Percentiles rank a stretch among this genome's conserved stretches.
These are phyloP conservation scores for Sicyos edulis DNA, from an alignment of 306 rosid genomes.

Conservation along the genomic window DNA sequence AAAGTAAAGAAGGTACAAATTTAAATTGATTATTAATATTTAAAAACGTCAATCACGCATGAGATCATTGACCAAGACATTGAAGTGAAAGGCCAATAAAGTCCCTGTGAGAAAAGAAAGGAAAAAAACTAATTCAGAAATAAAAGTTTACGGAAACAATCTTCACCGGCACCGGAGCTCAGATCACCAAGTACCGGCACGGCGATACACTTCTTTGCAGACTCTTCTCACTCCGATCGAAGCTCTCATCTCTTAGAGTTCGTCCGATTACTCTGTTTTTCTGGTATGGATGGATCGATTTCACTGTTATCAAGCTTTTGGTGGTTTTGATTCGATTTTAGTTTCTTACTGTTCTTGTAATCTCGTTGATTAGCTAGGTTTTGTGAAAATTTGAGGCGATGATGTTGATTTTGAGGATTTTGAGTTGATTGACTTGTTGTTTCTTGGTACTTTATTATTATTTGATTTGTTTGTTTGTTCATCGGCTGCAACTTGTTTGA, in stretches of 20 bases:
- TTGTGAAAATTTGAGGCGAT: slow-evolving; percentile 11
- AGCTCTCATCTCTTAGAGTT: neutral
- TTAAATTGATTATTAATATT: no score
- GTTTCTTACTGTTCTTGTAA: neutral
- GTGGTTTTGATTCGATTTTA: neutral
- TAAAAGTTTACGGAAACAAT: neutral
- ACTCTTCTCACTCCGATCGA: slow-evolving; percentile 2
- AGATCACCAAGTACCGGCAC: slow-evolving; percentile 13
- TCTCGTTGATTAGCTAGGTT: neutral
- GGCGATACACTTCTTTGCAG: neutral
- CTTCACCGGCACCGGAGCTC: slow-evolving; percentile 23
- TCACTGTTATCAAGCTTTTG: neutral
- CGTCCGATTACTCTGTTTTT: slow-evolving; percentile 1
- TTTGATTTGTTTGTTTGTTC: neutral
- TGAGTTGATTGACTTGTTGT: no score
- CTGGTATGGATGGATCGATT: slow-evolving; percentile 15
- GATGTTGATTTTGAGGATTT: neutral
- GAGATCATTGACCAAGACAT: neutral
- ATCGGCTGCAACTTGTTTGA: neutral
- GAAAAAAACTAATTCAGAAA: neutral
- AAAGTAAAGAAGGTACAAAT: no score
- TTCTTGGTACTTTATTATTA: neutral
- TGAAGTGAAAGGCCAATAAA: slow-evolving; percentile 2
- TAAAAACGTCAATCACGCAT: no score
- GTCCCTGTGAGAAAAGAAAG: neutral